Evolutionary conservation across 768 basidiomycete genomes (phyloP), one percentile per base, ranked within the genome.

Genomic region (Suillus discolor): DNA sequence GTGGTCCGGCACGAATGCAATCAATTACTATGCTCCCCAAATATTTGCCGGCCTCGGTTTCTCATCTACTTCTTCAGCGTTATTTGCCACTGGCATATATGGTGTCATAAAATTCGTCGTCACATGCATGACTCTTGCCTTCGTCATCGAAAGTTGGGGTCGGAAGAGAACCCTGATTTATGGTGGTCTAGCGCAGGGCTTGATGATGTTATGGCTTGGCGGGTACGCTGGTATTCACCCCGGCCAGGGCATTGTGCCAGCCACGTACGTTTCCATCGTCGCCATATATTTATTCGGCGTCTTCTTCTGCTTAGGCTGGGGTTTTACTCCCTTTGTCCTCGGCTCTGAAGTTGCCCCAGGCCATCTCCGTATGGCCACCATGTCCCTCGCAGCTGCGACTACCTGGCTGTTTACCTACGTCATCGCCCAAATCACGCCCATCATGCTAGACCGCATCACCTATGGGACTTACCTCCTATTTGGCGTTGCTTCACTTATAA

Each of bases 21-120:
- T 82, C 68, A 80, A 80, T 69, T 82, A 81, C 62, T 81, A 79
- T 57, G 62, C 76, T 15, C 81, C 80, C 1, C 45, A 71, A 25
- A 78, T 82, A 59, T 82, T 81, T 51, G 69, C 73, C 3, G 63
- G 69, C 4, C 73, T 81, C n/a, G 81, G 80, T 0, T 63, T 82
- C 23, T 73, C 73, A 2, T 69, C 71, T 41, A 75, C 73, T 36
- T 72, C 70, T 0, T 66, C 77, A 0, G 68, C 78, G 28, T 72
- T 82, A 2, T 69, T 81, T 41, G 79, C 81, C 1, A 82, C 81
- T 0, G 80, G 80, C 9, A 68, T 82, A 36, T 81, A 81, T 47
- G 81, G 80, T 18, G 73, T 80, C 54, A 77, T 81, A 66, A 82
- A 82, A 57, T 78, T 79, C 38, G 66, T 74, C 53, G 60, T 70